Evolutionary conservation across 1,284 basidiomycete genomes (phyloP), one percentile per base, ranked within the genome.

Genomic region (Trichosporon faecale): DNA sequence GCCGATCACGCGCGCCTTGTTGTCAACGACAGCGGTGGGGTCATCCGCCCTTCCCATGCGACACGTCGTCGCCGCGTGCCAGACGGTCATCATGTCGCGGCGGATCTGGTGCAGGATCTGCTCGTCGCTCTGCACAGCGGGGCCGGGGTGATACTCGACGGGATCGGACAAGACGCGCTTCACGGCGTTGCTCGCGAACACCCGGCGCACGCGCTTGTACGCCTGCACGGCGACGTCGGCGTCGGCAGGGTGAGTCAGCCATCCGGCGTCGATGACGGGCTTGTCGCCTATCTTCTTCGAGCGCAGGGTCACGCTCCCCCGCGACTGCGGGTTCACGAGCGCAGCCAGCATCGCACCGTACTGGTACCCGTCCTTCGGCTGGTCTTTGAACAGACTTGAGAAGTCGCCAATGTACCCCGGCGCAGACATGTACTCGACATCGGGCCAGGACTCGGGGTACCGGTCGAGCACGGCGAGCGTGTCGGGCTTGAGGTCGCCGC

Each of bases 161-260:
- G 14, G 23, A 35, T 64, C 61, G 23, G 25, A 23, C 18, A 55
- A 23, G 14, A 68, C 18, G 18, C 49, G 63, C 25, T 2, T 8
- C n/a, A 68, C n/a, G 0, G 63, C 33, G 11, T 27, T 16, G 1
- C 33, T 23, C 3, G 23, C 23, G 11, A 64, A 68, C 12, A 33
- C 63, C 4, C 11, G 9, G 6, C 67, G 67, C 18, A 64, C 67
- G n/a, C 67, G 49, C 18, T 64, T 64, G 63, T 65, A 68, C 23
- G 67, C 61, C 5, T 63, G 63, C 25, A 68, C 35, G 7, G 49
- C 49, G 33, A 64, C 67, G 16, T 46, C 67, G n/a, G 23, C 21
- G 63, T 68, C 67, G 23, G 31, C 46, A 6, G 67, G 67, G 49
- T 68, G 63, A 4, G 67, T 65, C 46, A 68, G 63, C 67, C 67